Evolutionary conservation across 257 asterid genomes (phyloP), one percentile per base, ranked within the genome.

Genomic region (Nicotiana paniculata): DNA sequence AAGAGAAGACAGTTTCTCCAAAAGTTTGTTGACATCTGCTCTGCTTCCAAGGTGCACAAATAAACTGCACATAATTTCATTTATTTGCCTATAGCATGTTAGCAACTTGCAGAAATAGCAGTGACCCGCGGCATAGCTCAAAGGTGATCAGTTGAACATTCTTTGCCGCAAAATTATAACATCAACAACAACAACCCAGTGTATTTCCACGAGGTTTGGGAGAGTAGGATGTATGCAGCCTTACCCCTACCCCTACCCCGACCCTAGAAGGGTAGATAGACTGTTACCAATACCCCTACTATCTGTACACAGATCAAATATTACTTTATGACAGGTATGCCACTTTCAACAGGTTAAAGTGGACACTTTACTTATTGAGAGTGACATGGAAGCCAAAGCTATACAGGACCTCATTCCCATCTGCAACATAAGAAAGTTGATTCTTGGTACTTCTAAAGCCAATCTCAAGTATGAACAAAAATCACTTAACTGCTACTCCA

Each of bases 361-460:
- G 83, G 99, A 95, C 57, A 93, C 97, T 53, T 81, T 93, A 82
- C 87, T 91, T 5, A 85, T 95, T 8, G 98, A 95, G 82, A 92
- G 94, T 81, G 93, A 95, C 59, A 75, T 59, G 88, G 97, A 93
- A 87, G 95, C 90, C 54, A 90, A 90, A 80, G 93, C 98, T 0
- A 89, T 95, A 86, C 72, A 91, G 39, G 93, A 92, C 77, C 98
- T 95, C 89, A 93, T 95, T 81, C 95, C 94, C 39, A 85, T 93
- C 77, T 93, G 93, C 89, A 88, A 92, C 87, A 90, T 95, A 2
- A 90, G 84, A 55, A 93, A 83, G 80, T 84, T 95, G 54, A 89
- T 95, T 28, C 24, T 93, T 1, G 93, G 93, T 54, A 88, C 90
- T 83, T 85, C 86, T 72, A 91, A 92, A 89, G 66, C 91, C 30